Evolutionary conservation across 306 rosid species (phyloP).

Genomic region (Vigna angularis): DNA sequence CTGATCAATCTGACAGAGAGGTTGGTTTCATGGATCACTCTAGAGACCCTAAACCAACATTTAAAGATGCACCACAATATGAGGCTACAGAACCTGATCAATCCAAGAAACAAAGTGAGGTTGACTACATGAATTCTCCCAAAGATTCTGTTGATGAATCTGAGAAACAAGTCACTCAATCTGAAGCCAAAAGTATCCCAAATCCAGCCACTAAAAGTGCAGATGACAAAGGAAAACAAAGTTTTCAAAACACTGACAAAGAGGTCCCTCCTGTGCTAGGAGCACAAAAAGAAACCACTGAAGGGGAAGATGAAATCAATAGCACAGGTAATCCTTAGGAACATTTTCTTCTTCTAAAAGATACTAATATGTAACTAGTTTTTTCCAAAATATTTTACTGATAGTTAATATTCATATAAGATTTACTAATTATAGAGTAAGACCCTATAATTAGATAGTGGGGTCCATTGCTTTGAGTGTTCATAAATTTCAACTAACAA

Average conservation of each 20-base stretch:
- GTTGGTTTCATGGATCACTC: not conserved
- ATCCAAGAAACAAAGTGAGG: not conserved
- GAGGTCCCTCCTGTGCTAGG: not conserved
- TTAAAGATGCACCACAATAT: not conserved
- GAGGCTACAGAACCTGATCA: not conserved
- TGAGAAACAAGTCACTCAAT: not conserved
- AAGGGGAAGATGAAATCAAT: slow-evolving; percentile 9
- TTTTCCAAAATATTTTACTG: not conserved
- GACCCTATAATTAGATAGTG: not conserved
- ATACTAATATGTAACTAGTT: not conserved
- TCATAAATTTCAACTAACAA: not conserved
- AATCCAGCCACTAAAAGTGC: not conserved
- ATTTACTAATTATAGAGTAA: too few relatives aligned
- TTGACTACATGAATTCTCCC: not conserved
- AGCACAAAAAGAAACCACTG: not conserved
- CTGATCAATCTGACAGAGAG: not conserved
- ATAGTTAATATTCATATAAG: not conserved
- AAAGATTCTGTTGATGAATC: not conserved
- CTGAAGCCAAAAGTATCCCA: not conserved
- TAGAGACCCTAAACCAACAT: not conserved
- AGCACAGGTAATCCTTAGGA: not conserved
- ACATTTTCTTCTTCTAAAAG: not conserved
- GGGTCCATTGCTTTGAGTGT: not conserved
- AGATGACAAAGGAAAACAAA: slow-evolving; percentile 35
- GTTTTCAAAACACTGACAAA: not conserved